phyloP scores from a whole-genome alignment of 129 eudicot genomes.

The Heracleum sosnowskyi region DNA sequence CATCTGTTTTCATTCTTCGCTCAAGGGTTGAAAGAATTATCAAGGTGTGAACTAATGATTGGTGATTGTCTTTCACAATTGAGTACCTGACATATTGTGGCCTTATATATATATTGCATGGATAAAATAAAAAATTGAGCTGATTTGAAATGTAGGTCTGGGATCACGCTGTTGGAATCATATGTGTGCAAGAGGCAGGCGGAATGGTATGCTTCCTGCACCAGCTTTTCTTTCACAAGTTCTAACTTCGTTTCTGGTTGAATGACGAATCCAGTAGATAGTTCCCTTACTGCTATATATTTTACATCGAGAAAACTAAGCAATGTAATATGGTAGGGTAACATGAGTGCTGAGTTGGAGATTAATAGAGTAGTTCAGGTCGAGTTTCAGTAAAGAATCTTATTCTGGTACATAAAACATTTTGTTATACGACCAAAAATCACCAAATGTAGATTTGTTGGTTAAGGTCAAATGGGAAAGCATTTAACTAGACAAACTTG shows the following conservation, averaged over 20 bases:
- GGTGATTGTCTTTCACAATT: not conserved
- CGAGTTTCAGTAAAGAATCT: not conserved
- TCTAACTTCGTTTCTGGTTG: not conserved
- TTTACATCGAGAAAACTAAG: not conserved
- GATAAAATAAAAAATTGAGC: not conserved
- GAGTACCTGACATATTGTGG: slow-evolving; percentile 2
- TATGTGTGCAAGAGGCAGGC: slow-evolving; percentile 93
- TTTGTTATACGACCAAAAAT: not conserved
- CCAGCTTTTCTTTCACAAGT: not conserved
- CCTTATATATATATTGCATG: not conserved
- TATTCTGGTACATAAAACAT: not conserved
- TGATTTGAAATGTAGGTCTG: slow-evolving; percentile 45
- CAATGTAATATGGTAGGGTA: not conserved
- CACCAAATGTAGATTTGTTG: not conserved
- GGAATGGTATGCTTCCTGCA: slow-evolving; percentile 57
- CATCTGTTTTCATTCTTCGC: slow-evolving; percentile 68
- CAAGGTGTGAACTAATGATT: slow-evolving; percentile 36
- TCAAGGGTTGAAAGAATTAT: slow-evolving; percentile 43
- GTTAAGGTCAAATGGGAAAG: not conserved
- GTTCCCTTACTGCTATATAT: not conserved
- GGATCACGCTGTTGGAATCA: slow-evolving; percentile 96
- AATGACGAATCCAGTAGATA: not conserved
- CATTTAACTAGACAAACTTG: not conserved
- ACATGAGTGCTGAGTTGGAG: not conserved
- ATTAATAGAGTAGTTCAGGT: not conserved